phyloP scores from a whole-genome alignment of 2,329 filamentous ascomycete species.

The Colletotrichum sp. region DNA sequence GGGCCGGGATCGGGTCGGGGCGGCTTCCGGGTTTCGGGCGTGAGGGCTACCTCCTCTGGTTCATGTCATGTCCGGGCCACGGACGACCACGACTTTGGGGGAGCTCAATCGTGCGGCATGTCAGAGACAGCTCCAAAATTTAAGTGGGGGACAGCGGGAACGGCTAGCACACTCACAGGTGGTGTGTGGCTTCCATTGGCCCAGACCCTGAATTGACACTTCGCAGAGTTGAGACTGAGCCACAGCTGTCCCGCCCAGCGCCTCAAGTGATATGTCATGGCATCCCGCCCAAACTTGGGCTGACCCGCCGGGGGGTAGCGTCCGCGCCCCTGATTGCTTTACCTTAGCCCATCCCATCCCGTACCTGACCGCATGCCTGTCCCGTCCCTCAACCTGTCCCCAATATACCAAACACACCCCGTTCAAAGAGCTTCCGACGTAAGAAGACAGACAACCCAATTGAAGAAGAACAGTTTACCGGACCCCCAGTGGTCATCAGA shows the following conservation, averaged over 20 bases:
- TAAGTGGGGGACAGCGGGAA: not conserved
- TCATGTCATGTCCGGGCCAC: not conserved
- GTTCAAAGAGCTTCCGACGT: not conserved
- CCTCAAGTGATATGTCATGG: constrained; percentile 1
- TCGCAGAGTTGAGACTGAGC: not conserved
- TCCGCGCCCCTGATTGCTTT: constrained; percentile 4
- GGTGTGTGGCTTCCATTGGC: not conserved
- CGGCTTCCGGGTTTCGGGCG: not conserved
- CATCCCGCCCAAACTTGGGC: not conserved
- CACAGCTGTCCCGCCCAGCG: not conserved
- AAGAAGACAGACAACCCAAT: not conserved
- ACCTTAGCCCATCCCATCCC: not conserved
- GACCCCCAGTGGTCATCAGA: not conserved
- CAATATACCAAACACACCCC: not conserved
- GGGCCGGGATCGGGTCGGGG: not conserved
- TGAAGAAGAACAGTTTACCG: not conserved
- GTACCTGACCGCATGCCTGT: constrained; percentile 16
- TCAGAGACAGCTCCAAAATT: not conserved
- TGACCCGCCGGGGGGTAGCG: not conserved
- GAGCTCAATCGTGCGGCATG: not conserved
- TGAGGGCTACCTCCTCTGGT: not conserved
- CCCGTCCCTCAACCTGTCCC: constrained; percentile 5
- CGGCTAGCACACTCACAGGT: not conserved
- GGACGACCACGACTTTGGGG: not conserved
- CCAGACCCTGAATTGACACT: not conserved